Conservation (phyloP, 108 stramenopile species). For the Stephanodiscus minutulus region DNA sequence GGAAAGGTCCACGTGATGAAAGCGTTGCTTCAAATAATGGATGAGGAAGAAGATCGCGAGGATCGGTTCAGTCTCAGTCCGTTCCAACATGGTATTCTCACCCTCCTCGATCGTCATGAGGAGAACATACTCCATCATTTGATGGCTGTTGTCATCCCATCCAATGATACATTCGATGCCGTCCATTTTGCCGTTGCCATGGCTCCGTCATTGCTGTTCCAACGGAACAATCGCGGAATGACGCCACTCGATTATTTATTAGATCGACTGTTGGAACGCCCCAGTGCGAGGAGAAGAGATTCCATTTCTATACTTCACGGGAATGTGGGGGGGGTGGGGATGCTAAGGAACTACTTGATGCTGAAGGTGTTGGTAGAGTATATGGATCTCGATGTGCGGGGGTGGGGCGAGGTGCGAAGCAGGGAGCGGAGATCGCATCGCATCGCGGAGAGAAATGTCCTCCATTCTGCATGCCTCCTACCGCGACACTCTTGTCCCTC, state of each 20-base stretch:
- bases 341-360: slow-evolving; percentile 21
- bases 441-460: slow-evolving; percentile 32
- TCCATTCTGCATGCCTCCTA: slow-evolving; percentile 40
- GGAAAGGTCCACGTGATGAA: slow-evolving; percentile 19
- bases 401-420: not conserved
- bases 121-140: slow-evolving; percentile 41
- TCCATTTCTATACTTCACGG: slow-evolving; percentile 16
- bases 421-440: too few species aligned
- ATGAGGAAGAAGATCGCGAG: slow-evolving; percentile 1
- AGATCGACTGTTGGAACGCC: not conserved
- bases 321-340: slow-evolving; percentile 5
- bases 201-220: slow-evolving; percentile 22
- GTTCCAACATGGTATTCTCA: slow-evolving; percentile 10
- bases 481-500: slow-evolving; percentile 7
- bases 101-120: slow-evolving; percentile 36
- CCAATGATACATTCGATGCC: slow-evolving; percentile 21
- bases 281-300: slow-evolving; percentile 4
- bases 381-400: slow-evolving; percentile 18
- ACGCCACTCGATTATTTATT: slow-evolving; percentile 32
- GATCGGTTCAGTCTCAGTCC: not conserved
- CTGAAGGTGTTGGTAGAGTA: slow-evolving; percentile 26
- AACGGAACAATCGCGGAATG: slow-evolving; percentile 19
- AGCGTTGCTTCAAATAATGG: slow-evolving; percentile 29
- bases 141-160: slow-evolving; percentile 5
- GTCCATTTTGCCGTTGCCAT: slow-evolving; percentile 17